Evolutionary conservation across 371 early-diverging fungal species (phyloP).

Genomic region (Dinochytrium kinnereticum): DNA sequence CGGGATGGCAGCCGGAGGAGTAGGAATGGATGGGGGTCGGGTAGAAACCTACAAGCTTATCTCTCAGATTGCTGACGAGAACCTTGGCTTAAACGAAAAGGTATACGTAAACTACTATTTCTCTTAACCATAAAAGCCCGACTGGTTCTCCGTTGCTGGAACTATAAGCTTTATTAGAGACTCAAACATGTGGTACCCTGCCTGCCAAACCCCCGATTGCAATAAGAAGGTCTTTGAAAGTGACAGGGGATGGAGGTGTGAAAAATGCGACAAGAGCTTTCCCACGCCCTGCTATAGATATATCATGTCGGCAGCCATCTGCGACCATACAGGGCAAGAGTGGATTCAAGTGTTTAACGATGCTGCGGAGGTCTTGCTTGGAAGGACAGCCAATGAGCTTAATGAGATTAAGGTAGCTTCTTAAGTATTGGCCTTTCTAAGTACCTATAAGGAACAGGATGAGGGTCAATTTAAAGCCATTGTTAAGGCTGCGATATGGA

Average conservation of each 20-base stretch:
- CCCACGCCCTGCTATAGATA: slow-evolving; percentile 81
- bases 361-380: slow-evolving; percentile 68
- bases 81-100: slow-evolving; percentile 70
- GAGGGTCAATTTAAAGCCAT: slow-evolving; percentile 36
- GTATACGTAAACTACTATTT: slow-evolving; percentile 18
- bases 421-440: neutral
- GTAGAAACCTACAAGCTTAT: slow-evolving; percentile 51
- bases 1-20: slow-evolving; percentile 39
- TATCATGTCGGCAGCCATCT: slow-evolving; percentile 70
- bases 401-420: slow-evolving; percentile 51
- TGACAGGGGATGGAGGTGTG: slow-evolving; percentile 82
- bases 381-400: slow-evolving; percentile 74
- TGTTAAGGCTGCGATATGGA: slow-evolving; percentile 67
- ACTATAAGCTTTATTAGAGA: slow-evolving; percentile 72
- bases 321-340: slow-evolving; percentile 80
- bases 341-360: slow-evolving; percentile 93
- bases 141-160: slow-evolving; percentile 71
- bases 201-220: slow-evolving; percentile 83
- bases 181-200: slow-evolving; percentile 73
- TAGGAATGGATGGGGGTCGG: slow-evolving; percentile 13
- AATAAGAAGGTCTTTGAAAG: slow-evolving; percentile 83
- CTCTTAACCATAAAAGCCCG: slow-evolving; percentile 52
- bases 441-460: slow-evolving; percentile 22
- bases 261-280: slow-evolving; percentile 79
- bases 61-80: slow-evolving; percentile 68